phyloP scores from a whole-genome alignment of 441 rosid genomes.

The Adansonia grandidieri region DNA sequence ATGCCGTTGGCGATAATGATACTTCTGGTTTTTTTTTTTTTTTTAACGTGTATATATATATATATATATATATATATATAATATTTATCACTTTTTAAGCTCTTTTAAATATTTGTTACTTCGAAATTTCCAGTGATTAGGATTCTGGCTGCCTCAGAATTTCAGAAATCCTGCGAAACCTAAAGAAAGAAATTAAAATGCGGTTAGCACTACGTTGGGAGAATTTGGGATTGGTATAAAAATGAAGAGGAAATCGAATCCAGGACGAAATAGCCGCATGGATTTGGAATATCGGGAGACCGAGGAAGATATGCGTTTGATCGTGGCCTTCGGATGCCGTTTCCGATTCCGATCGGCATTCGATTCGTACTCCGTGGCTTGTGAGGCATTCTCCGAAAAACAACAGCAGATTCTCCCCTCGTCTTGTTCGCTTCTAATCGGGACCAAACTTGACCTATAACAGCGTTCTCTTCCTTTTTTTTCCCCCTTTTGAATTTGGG shows the following conservation, averaged over 20 bases:
- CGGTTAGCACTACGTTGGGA: conserved; percentile 35
- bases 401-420: conserved; percentile 9
- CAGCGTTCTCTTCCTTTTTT: conserved; percentile 8
- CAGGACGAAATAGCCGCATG: conserved; percentile 21
- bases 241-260: conserved; percentile 29
- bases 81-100: neutral
- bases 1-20: conserved; percentile 18
- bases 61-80: too few relatives aligned
- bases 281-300: conserved; percentile 30
- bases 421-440: conserved; percentile 26
- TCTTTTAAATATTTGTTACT: neutral
- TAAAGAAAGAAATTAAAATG: conserved; percentile 26
- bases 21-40: neutral
- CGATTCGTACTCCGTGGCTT: conserved; percentile 65
- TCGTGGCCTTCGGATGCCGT: conserved; percentile 42
- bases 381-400: conserved; percentile 69
- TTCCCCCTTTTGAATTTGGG: neutral
- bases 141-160: neutral
- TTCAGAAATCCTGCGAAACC: neutral
- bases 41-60: neutral
- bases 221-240: conserved; percentile 25
- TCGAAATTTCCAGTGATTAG: conserved; percentile 1
- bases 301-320: conserved; percentile 33
- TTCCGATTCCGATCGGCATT: conserved; percentile 64
- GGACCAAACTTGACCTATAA: conserved; percentile 33